Conservation (phyloP, 2,329 filamentous ascomycete genomes). For the Diplodia intermedia region DNA sequence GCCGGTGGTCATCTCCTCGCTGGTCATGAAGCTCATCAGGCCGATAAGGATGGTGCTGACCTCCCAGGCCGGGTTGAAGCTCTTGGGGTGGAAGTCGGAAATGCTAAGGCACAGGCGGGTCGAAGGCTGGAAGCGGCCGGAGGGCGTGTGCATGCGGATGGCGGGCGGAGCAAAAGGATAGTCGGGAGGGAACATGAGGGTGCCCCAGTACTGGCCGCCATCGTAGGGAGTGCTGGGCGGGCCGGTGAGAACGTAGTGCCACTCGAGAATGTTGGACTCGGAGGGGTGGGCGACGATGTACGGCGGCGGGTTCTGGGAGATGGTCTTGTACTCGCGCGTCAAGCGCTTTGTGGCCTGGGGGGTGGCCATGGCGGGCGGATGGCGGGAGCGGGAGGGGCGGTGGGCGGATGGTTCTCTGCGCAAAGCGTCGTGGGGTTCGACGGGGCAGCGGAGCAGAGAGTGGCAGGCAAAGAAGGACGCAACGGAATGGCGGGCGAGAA, state of each 20-base stretch:
- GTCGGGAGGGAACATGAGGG: slow-evolving; percentile 90
- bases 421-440: slow-evolving; percentile 20
- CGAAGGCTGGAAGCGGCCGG: slow-evolving; percentile 91
- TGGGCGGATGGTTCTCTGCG: slow-evolving; percentile 20
- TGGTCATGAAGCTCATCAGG: slow-evolving; percentile 96
- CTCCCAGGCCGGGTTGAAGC: slow-evolving; percentile 98
- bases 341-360: slow-evolving; percentile 55
- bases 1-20: slow-evolving; percentile 97
- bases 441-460: slow-evolving; percentile 6
- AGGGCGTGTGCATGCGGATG: slow-evolving; percentile 98
- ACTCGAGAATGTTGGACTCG: slow-evolving; percentile 90
- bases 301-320: slow-evolving; percentile 79
- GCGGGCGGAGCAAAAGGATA: slow-evolving; percentile 97
- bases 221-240: slow-evolving; percentile 94
- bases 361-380: slow-evolving; percentile 46
- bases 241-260: slow-evolving; percentile 95
- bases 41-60: slow-evolving; percentile 96
- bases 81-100: slow-evolving; percentile 96
- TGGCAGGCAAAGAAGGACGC: slow-evolving; percentile 3
- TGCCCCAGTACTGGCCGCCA: slow-evolving; percentile 97
- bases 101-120: slow-evolving; percentile 94
- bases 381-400: slow-evolving; percentile 19
- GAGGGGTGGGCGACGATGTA: slow-evolving; percentile 90
- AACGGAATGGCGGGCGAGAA: neutral
- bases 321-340: slow-evolving; percentile 69